phyloP scores from a whole-genome alignment of 163 green algal genomes.

The Smithsoniella earleae region DNA sequence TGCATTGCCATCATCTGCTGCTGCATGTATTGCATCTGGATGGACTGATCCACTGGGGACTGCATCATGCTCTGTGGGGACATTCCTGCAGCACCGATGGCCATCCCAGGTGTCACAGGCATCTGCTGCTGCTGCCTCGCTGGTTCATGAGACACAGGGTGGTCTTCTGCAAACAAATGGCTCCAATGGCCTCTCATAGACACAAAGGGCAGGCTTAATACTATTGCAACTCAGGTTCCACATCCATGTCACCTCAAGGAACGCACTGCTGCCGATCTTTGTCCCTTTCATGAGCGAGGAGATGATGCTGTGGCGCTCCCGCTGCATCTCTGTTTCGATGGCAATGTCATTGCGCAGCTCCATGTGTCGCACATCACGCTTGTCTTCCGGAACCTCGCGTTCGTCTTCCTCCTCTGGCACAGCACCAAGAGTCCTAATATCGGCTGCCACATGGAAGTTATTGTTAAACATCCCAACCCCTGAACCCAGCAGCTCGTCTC shows the following conservation, averaged over 20 bases:
- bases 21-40: neutral
- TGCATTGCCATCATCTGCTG: neutral
- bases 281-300: neutral
- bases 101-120: too few relatives aligned
- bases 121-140: too few relatives aligned
- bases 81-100: too few relatives aligned
- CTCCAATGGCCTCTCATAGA: too few relatives aligned
- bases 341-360: neutral
- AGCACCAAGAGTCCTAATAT: conserved; percentile 9
- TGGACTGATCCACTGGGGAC: too few relatives aligned
- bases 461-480: conserved; percentile 17
- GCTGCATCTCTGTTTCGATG: conserved; percentile 13
- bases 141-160: too few relatives aligned
- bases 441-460: conserved; percentile 18
- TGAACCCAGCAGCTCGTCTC: neutral
- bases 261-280: too few relatives aligned
- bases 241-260: too few relatives aligned
- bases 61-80: too few relatives aligned
- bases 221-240: too few relatives aligned
- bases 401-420: conserved; percentile 27
- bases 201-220: too few relatives aligned
- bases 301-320: conserved; percentile 18
- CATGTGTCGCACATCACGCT: neutral
- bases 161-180: too few relatives aligned
- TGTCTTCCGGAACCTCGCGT: neutral